Evolutionary conservation across 1,284 basidiomycete species (phyloP).

Genomic region (Fomes fomentarius): DNA sequence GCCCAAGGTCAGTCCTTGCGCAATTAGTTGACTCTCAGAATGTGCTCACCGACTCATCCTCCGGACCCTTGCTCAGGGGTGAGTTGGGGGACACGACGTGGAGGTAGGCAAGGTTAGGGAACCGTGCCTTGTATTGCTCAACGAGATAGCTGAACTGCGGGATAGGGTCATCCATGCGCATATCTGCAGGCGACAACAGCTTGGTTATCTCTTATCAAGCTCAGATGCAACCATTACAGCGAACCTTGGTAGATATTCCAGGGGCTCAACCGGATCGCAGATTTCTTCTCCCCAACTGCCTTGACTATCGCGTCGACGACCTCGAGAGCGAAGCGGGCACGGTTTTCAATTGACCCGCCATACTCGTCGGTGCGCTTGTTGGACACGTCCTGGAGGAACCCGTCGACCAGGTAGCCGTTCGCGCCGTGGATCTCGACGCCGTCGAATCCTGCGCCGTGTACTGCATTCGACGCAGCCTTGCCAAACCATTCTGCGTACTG

Average conservation of each 20-base stretch:
- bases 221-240: neutral
- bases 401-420: constrained; percentile 41
- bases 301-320: constrained; percentile 47
- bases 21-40: neutral
- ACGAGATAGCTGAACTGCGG: constrained; percentile 38
- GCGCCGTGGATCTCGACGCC: constrained; percentile 38
- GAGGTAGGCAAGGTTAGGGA: constrained; percentile 51
- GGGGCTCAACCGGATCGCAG: constrained; percentile 56
- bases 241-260: constrained; percentile 33
- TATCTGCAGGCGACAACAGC: constrained; percentile 11
- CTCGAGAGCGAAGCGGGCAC: constrained; percentile 48
- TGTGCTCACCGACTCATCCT: neutral
- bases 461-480: constrained; percentile 27
- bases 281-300: constrained; percentile 41
- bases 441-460: constrained; percentile 19
- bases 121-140: constrained; percentile 26
- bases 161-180: constrained; percentile 43
- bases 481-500: constrained; percentile 27
- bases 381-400: constrained; percentile 39
- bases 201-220: neutral
- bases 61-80: constrained; percentile 6
- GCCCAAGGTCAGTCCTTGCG: neutral
- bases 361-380: constrained; percentile 60
- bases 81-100: constrained; percentile 44
- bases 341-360: constrained; percentile 55